Evolutionary conservation across 1,139 yeast species (phyloP), one percentile per base, ranked within the genome.

Genomic region (Candida frijolesensis): DNA sequence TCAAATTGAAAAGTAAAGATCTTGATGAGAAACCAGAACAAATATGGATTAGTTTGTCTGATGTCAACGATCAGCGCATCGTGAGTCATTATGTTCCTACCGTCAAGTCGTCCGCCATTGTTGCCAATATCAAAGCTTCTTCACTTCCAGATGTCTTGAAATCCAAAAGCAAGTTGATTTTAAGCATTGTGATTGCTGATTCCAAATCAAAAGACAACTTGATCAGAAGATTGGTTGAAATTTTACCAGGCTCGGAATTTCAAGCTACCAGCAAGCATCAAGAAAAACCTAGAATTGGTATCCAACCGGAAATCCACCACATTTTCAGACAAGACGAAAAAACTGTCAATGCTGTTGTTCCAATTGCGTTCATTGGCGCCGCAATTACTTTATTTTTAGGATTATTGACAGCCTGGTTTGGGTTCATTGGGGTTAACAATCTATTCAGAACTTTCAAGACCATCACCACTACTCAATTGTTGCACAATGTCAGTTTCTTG

Each of bases 281-380:
- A 51, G 68, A 77, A n/a, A 56, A 63, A 8, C 54, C 57, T 39
- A 74, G 79, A 61, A 69, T 82, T 53, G 84, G 79, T 1, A 63
- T 73, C 29, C 70, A 78, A 64, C 84, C 87, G 7, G 96, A 88
- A 67, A 87, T 91, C 58, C 74, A 74, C 57, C 96, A 90, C 65
- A 68, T 74, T 45, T 91, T 91, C 76, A 78, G 76, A 53, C 63
- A 71, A 6, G 80, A 82, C 27, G 84, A 86, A 38, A 67, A 69
- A 45, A 82, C 84, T 19, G 85, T 84, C 10, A 74, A 82, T 51
- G 66, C 84, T 10, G 54, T 76, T 1, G 58, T 88, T 42, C 89
- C 96, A 1, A 53, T 78, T 19, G 63, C 74, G 0, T 87, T 89
- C 60, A 74, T 78, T 18, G 70, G 63, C 2, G 66, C 70, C n/a